Evolutionary conservation across 139 green algal species (phyloP).

Genomic region (Astrephomene gubernaculifera): DNA sequence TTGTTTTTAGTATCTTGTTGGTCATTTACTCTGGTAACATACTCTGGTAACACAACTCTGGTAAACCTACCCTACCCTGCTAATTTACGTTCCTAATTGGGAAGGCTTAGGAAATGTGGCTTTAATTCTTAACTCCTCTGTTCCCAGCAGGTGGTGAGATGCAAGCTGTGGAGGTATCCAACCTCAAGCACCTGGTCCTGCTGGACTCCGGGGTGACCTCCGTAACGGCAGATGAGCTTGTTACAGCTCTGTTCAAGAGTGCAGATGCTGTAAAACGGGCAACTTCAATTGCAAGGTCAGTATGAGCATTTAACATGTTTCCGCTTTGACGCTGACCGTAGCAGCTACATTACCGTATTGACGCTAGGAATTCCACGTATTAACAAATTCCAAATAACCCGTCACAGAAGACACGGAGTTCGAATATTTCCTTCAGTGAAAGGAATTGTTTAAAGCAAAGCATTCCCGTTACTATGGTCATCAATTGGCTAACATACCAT

Average conservation of each 20-base stretch:
- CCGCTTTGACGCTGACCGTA: too few relatives aligned
- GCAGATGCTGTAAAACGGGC: conserved; percentile 23
- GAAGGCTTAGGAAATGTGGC: background rate
- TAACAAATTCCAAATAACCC: too few relatives aligned
- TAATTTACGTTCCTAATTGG: too few relatives aligned
- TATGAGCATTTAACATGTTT: background rate
- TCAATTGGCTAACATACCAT: background rate
- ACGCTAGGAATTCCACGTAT: too few relatives aligned
- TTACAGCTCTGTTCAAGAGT: background rate
- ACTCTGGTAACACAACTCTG: background rate
- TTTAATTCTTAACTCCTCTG: background rate
- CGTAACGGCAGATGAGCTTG: background rate
- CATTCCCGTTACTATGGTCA: background rate
- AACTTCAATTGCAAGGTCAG: background rate
- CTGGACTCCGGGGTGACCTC: background rate
- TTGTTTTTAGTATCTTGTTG: background rate
- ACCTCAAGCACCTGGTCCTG: conserved; percentile 4
- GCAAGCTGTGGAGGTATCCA: background rate
- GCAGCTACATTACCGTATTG: too few relatives aligned
- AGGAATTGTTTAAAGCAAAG: too few relatives aligned
- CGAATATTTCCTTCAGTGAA: background rate
- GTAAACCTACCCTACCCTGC: background rate
- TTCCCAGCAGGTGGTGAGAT: background rate
- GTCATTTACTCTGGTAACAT: background rate
- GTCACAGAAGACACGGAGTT: too few relatives aligned